Percentiles rank a stretch among this genome's conserved stretches.
Evolutionary conservation across 2,329 filamentous ascomycete genomes (phyloP).

Genomic region (Scytalidium sp.): DNA sequence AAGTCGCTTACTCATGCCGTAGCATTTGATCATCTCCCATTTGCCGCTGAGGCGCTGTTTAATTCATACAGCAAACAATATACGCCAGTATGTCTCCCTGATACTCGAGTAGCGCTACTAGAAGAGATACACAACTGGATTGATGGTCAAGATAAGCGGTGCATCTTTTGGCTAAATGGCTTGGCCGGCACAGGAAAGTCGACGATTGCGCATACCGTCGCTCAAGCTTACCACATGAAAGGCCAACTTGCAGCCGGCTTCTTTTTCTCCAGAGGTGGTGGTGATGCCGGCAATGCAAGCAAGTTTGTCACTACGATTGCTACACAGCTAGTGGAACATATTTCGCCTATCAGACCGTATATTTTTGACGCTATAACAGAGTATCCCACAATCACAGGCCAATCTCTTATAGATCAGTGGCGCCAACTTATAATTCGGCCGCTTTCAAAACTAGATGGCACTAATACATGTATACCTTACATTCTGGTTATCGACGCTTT

Average conservation of each 20-base stretch:
- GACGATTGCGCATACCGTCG: constrained; percentile 33
- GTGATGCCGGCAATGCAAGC: constrained; percentile 23
- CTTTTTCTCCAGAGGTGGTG: constrained; percentile 19
- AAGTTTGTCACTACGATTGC: constrained; percentile 31
- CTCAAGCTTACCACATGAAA: constrained; percentile 15
- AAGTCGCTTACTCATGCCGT: too few species aligned
- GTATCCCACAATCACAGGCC: constrained; percentile 8
- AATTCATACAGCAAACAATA: constrained; percentile 19
- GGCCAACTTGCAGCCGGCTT: constrained; percentile 28
- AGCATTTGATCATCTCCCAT: too few species aligned
- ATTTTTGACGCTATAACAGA: constrained; percentile 13
- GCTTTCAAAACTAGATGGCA: constrained; percentile 22
- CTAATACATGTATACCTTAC: background rate
- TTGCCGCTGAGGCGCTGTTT: constrained; percentile 14
- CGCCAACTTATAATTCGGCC: constrained; percentile 39
- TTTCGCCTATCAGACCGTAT: background rate
- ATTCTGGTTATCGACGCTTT: constrained; percentile 28
- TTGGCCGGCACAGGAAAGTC: too few species aligned
- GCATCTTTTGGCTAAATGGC: constrained; percentile 33
- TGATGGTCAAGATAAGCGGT: constrained; percentile 10
- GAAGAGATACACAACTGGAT: constrained; percentile 20
- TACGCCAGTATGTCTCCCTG: constrained; percentile 18
- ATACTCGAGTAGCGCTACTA: constrained; percentile 22
- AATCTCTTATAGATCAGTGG: constrained; percentile 38
- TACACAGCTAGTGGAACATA: constrained; percentile 18